Evolutionary conservation across 768 basidiomycete genomes (phyloP).

Genomic region (Clitopilus hobsonii): DNA sequence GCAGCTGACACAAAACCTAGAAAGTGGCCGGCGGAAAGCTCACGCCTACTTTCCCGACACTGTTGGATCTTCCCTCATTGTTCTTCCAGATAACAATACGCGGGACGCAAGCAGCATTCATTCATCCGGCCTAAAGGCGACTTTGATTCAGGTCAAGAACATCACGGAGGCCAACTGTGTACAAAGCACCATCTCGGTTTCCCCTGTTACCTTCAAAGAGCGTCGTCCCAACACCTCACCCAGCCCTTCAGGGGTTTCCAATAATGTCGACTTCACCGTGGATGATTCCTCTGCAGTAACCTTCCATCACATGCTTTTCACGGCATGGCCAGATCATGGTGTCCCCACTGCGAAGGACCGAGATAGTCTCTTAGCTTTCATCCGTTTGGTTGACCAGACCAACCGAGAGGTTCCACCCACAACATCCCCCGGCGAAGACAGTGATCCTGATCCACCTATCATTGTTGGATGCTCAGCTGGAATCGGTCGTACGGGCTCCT

Average conservation of each 20-base stretch:
- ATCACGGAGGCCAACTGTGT: constrained; percentile 58
- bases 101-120: constrained; percentile 25
- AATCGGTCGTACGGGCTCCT: constrained; percentile 82
- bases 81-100: constrained; percentile 33
- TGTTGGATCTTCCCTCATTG: constrained; percentile 47
- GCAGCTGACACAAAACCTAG: constrained; percentile 74
- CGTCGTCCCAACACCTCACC: background rate
- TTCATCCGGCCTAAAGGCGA: constrained; percentile 49
- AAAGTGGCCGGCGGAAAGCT: constrained; percentile 68
- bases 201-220: constrained; percentile 22
- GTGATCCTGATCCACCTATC: constrained; percentile 67
- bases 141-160: constrained; percentile 39
- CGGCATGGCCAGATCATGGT: constrained; percentile 83
- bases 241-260: background rate
- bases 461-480: constrained; percentile 87
- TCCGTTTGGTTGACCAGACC: constrained; percentile 55
- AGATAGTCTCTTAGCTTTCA: constrained; percentile 55
- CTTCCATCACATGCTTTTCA: constrained; percentile 71
- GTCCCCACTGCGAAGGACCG: constrained; percentile 64
- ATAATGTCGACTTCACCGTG: background rate
- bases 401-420: constrained; percentile 45
- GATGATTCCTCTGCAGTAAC: constrained; percentile 18
- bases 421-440: constrained; percentile 14
- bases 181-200: constrained; percentile 55
- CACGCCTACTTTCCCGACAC: constrained; percentile 68